A percentile compares a stretch with the other conserved stretches of the same genome.
Conservation (phyloP, 2,329 filamentous ascomycete species). For the Orbilia brochopaga region DNA sequence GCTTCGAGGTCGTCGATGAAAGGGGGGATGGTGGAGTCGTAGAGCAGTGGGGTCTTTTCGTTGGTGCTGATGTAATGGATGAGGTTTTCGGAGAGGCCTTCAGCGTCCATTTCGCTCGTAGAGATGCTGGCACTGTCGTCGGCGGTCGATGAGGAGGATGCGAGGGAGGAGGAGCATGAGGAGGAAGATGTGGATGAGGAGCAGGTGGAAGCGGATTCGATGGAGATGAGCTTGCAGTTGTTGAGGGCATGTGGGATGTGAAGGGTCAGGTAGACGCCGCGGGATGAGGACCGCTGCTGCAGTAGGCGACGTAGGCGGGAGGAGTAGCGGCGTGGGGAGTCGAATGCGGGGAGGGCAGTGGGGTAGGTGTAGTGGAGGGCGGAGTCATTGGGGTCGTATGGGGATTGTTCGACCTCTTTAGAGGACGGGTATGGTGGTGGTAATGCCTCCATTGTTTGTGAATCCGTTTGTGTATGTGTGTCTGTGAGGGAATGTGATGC, state of each 20-base stretch:
- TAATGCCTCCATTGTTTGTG: conserved; percentile 34
- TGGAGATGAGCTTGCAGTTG: conserved; percentile 44
- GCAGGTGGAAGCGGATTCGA: conserved; percentile 32
- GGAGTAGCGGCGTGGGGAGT: conserved; percentile 11
- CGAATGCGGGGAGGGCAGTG: conserved; percentile 15
- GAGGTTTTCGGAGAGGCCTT: conserved; percentile 39
- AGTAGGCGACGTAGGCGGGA: conserved; percentile 41
- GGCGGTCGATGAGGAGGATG: background rate
- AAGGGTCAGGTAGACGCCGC: conserved; percentile 41
- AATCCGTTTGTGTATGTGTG: background rate
- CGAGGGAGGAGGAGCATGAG: conserved; percentile 7
- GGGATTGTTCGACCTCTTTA: conserved; percentile 17
- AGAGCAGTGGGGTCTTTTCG: conserved; percentile 26
- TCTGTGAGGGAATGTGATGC: background rate
- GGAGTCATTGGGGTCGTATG: conserved; percentile 26
- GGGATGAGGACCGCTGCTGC: conserved; percentile 31
- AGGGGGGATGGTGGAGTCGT: background rate
- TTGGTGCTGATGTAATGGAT: conserved; percentile 32
- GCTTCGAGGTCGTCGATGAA: conserved; percentile 31
- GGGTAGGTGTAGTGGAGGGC: conserved; percentile 14
- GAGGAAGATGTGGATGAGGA: conserved; percentile 11
- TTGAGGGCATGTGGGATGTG: conserved; percentile 39
- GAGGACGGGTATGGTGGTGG: conserved; percentile 42
- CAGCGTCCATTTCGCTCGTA: conserved; percentile 24
- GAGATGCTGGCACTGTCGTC: conserved; percentile 22